phyloP scores from a whole-genome alignment of 1,284 basidiomycete species.

The Rhodotorula sp. region DNA sequence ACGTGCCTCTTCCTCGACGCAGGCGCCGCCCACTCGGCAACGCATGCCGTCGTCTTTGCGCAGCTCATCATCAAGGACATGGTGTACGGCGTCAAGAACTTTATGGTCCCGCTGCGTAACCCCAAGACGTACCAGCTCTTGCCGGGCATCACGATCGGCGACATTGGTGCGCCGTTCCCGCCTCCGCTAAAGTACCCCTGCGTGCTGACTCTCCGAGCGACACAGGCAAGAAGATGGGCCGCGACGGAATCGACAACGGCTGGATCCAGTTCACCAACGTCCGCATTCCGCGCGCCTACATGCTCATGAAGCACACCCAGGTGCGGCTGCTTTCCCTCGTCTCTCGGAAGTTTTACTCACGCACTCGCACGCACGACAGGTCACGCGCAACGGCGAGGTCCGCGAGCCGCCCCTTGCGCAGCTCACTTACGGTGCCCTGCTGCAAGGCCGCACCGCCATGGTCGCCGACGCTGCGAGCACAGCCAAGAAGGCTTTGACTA shows the following conservation, averaged over 20 bases:
- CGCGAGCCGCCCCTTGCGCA: conserved; percentile 58
- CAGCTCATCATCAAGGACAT: conserved; percentile 60
- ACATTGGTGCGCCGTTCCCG: conserved; percentile 54
- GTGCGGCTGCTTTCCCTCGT: conserved; percentile 36
- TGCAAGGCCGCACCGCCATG: conserved; percentile 60
- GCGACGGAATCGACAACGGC: conserved; percentile 60
- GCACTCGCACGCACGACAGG: too few relatives aligned
- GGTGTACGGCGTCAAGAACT: conserved; percentile 60
- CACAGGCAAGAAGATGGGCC: conserved; percentile 56
- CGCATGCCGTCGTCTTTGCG: conserved; percentile 61
- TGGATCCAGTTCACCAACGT: conserved; percentile 60
- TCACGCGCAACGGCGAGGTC: conserved; percentile 55
- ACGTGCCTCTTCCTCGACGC: neutral
- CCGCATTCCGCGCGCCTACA: conserved; percentile 59
- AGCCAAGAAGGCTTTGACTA: conserved; percentile 60
- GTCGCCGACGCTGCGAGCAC: conserved; percentile 59
- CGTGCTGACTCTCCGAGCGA: neutral
- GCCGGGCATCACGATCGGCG: conserved; percentile 60
- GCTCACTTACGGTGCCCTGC: conserved; percentile 59
- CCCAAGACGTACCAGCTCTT: conserved; percentile 55
- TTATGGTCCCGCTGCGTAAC: conserved; percentile 60
- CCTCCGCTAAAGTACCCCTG: neutral
- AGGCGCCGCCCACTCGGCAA: conserved; percentile 60
- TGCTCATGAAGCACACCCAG: conserved; percentile 64
- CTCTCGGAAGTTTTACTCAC: too few relatives aligned